Evolutionary conservation across 2,329 filamentous ascomycete genomes (phyloP).

Genomic region (Pezicula carpinea): DNA sequence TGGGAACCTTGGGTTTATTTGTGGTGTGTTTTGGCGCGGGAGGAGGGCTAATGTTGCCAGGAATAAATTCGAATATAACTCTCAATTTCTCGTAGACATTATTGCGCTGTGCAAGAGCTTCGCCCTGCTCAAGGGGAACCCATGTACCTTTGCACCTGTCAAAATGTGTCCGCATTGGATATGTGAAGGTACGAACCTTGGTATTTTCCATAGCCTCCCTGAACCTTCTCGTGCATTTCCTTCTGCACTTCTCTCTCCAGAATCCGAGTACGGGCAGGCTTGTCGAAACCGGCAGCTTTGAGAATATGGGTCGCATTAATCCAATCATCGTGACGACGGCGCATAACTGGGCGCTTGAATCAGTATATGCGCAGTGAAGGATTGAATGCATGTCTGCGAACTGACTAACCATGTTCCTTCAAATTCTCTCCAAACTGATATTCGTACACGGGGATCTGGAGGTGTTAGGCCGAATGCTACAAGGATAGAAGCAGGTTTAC

Average conservation of each 20-base stretch:
- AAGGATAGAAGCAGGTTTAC: not conserved
- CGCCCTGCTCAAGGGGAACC: slow-evolving; percentile 83
- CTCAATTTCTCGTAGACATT: slow-evolving; percentile 77
- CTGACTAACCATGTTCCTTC: slow-evolving; percentile 61
- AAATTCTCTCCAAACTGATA: slow-evolving; percentile 77
- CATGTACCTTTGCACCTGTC: slow-evolving; percentile 66
- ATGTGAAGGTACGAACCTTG: slow-evolving; percentile 58
- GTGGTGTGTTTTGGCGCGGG: slow-evolving; percentile 91
- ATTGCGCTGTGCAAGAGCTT: slow-evolving; percentile 80
- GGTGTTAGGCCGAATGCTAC: not conserved
- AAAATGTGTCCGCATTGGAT: slow-evolving; percentile 8
- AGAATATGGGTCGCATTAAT: slow-evolving; percentile 99
- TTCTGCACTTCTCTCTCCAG: slow-evolving; percentile 96
- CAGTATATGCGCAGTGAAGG: not conserved
- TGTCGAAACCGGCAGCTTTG: slow-evolving; percentile 95
- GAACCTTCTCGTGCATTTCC: slow-evolving; percentile 93
- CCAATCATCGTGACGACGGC: slow-evolving; percentile 88
- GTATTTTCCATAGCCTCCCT: slow-evolving; percentile 98
- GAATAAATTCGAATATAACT: slow-evolving; percentile 84
- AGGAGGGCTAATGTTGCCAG: slow-evolving; percentile 82
- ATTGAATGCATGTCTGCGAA: not conserved
- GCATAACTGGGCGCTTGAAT: slow-evolving; percentile 58
- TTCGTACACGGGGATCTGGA: slow-evolving; percentile 89
- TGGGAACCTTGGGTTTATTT: slow-evolving; percentile 76
- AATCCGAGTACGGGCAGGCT: slow-evolving; percentile 90